A percentile compares a stretch with the other conserved stretches of the same genome.
phyloP scores from a whole-genome alignment of 306 rosid species.

The Fagus sylvatica region DNA sequence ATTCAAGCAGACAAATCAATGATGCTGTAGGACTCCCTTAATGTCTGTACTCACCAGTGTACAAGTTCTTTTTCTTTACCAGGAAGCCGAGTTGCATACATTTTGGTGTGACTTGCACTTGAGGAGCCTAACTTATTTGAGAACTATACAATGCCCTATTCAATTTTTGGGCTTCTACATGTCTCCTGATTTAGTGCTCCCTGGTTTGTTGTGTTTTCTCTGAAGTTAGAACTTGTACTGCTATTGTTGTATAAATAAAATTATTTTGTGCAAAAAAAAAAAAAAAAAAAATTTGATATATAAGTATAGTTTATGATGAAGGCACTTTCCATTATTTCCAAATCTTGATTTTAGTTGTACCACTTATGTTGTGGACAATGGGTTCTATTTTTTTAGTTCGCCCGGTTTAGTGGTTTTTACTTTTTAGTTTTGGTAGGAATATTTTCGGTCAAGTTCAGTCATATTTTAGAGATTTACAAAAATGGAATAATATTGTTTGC shows the following conservation, averaged over 20 bases:
- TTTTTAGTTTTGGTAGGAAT: too few relatives aligned
- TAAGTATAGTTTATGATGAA: slow-evolving; percentile 35
- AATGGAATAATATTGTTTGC: too few relatives aligned
- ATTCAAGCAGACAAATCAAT: slow-evolving; percentile 32
- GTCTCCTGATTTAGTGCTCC: slow-evolving; percentile 30
- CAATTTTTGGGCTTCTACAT: slow-evolving; percentile 35
- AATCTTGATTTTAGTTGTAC: not conserved
- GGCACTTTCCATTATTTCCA: slow-evolving; percentile 30
- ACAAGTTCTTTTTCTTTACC: slow-evolving; percentile 25
- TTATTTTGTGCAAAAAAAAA: slow-evolving; percentile 19
- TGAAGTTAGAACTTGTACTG: slow-evolving; percentile 34
- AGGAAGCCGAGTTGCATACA: slow-evolving; percentile 31
- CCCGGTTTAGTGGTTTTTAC: too few relatives aligned
- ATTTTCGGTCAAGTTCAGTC: too few relatives aligned
- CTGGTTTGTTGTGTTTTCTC: slow-evolving; percentile 26
- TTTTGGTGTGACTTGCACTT: slow-evolving; percentile 25
- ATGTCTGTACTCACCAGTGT: slow-evolving; percentile 24
- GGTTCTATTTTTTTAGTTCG: too few relatives aligned
- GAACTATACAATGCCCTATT: slow-evolving; percentile 22
- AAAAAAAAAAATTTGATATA: slow-evolving; percentile 28
- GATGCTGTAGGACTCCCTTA: slow-evolving; percentile 34
- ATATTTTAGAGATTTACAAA: too few relatives aligned
- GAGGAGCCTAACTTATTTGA: slow-evolving; percentile 27
- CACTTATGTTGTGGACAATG: not conserved
- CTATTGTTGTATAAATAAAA: slow-evolving; percentile 44